Base-by-base conservation (phyloP, 2,329 filamentous ascomycete species). In the Monosporascus sp. region DNA sequence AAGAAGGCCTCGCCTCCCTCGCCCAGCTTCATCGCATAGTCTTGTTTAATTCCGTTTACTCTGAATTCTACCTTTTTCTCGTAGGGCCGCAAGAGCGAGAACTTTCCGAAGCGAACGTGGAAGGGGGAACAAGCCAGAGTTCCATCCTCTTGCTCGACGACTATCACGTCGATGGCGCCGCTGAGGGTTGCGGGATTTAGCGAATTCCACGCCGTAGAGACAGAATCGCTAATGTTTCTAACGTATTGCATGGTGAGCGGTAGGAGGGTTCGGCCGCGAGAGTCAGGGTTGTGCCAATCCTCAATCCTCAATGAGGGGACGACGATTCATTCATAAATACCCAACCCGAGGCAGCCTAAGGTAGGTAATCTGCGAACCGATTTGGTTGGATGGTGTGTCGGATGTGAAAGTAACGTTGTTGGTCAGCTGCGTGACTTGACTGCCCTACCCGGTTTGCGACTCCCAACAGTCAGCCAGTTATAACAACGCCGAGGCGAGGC, bases 11-110 rank as follows among this genome's bases (percentile, higher is more conserved):
- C 94, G 59, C 94, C 94, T 50, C 90, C 94, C 69, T 99, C 94
- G 45, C 94, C 94, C 20, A 99, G 81, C 75, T 99, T 99, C 94
- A 99, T 99, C 47, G 94, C 85, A 76, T 96, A 97, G 61, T 94
- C 81, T 70, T 96, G 91, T 72, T 94, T 95, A 56, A 82, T 75
- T 65, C 89, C 88, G 78, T 99, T 99, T 79, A 99, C 92, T 63
- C 82, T 83, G 75, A 99, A 99, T 73, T 97, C 92, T 65, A 99
- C 94, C 82, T 97, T 99, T 75, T 99, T 99, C 73, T 99, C 94
- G 55, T 87, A 97, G 0, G 94, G 94, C 22, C 94, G 88, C 65
- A 99, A 76, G 39, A 99, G 80, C 55, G 93, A 96, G 76, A 97
- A 97, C 75, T 99, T 99, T 71, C 94, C 94, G 72, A 99, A 99